Conservation (phyloP, 169 alveolate species). For the Plasmodium reichenowi region DNA sequence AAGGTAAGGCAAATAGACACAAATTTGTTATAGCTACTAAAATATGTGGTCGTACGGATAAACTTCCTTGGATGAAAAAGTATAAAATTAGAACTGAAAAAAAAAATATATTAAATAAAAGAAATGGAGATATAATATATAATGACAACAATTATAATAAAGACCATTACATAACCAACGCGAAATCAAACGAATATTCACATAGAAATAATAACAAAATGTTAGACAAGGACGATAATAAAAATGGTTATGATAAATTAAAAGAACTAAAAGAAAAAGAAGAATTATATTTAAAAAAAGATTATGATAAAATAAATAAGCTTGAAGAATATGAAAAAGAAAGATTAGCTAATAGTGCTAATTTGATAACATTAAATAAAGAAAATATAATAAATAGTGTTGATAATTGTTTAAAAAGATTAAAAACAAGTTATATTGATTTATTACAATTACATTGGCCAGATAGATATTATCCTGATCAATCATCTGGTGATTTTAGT, state of each 20-base stretch:
- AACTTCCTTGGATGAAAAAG: slow-evolving; percentile 78
- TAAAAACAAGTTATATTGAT: slow-evolving; percentile 86
- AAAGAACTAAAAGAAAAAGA: slow-evolving; percentile 44
- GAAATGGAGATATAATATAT: background rate
- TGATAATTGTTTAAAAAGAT: slow-evolving; percentile 82
- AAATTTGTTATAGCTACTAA: slow-evolving; percentile 86
- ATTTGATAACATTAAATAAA: slow-evolving; percentile 79
- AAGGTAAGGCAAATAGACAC: slow-evolving; percentile 79
- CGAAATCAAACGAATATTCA: background rate
- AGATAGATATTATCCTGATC: slow-evolving; percentile 87
- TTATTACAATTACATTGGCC: slow-evolving; percentile 91
- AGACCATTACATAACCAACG: background rate
- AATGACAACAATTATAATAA: background rate
- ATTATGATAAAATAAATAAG: slow-evolving; percentile 31
- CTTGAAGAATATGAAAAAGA: slow-evolving; percentile 26
- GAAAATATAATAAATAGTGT: slow-evolving; percentile 81
- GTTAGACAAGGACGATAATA: background rate
- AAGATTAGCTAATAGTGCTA: background rate
- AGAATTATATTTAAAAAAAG: slow-evolving; percentile 43
- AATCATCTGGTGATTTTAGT: slow-evolving; percentile 84
- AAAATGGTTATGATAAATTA: slow-evolving; percentile 26
- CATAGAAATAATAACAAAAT: background rate
- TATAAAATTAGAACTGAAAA: slow-evolving; percentile 7
- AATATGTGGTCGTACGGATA: slow-evolving; percentile 81
- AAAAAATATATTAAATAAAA: background rate